Conservation (phyloP, 1,139 yeast species). For the Diutina scorzettiae region DNA sequence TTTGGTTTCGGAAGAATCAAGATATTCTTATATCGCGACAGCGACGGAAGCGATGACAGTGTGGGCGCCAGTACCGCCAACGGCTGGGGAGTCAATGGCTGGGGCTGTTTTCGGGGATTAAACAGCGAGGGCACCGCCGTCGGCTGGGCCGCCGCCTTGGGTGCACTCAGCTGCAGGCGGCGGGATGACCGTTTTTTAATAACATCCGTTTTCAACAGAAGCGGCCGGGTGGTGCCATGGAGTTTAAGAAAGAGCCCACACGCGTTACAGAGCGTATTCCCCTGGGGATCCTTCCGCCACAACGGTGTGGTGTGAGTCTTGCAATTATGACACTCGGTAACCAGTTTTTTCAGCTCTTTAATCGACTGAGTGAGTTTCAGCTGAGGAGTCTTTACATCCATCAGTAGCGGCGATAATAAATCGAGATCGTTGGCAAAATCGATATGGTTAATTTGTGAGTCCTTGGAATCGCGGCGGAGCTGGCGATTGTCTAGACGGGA, state of each 20-base stretch:
- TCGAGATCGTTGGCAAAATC: not conserved
- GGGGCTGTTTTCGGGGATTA: not conserved
- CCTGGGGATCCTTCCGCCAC: conserved; percentile 46
- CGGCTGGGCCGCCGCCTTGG: not conserved
- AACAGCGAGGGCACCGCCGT: not conserved
- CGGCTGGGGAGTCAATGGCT: conserved; percentile 4
- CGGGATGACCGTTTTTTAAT: conserved; percentile 43
- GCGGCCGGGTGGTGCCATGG: conserved; percentile 48
- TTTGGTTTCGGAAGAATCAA: conserved; percentile 32
- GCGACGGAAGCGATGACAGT: conserved; percentile 7
- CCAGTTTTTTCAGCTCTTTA: conserved; percentile 6
- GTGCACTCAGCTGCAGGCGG: conserved; percentile 11
- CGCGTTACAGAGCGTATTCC: conserved; percentile 48
- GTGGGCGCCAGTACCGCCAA: conserved; percentile 7
- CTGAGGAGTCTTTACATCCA: not conserved
- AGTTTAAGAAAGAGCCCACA: conserved; percentile 46
- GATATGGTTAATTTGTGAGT: not conserved
- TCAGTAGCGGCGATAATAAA: not conserved
- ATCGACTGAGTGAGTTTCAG: not conserved
- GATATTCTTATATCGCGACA: conserved; percentile 25
- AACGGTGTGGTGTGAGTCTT: conserved; percentile 45
- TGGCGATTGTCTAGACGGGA: not conserved
- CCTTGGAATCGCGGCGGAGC: not conserved
- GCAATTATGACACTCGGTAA: conserved; percentile 36
- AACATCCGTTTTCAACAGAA: conserved; percentile 44